These are phyloP conservation scores for Acer negundo DNA, from an alignment of 345 rosid genomes.

Conservation along the genomic window DNA sequence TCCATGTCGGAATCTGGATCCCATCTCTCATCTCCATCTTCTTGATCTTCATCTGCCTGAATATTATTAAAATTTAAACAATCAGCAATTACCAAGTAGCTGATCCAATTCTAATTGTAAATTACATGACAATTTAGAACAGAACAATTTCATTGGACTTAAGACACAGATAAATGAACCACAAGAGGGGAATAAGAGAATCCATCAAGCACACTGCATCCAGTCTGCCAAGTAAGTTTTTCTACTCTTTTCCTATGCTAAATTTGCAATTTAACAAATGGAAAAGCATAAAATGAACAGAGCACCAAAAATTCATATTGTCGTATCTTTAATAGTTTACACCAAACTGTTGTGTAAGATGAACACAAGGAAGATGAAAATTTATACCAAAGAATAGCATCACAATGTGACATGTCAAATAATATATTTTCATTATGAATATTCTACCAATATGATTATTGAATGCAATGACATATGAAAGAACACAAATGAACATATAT, in stretches of 20 bases:
- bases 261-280: neutral
- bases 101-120: neutral
- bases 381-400: neutral
- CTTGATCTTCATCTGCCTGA: constrained; percentile 82
- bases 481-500: neutral
- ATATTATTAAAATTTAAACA: constrained; percentile 15
- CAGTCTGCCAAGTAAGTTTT: neutral
- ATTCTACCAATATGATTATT: neutral
- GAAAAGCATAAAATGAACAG: neutral
- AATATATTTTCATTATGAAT: neutral
- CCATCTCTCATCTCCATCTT: constrained; percentile 81
- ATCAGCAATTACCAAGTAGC: constrained; percentile 12
- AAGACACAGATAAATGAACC: neutral
- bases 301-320: neutral
- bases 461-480: neutral
- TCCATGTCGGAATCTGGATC: constrained; percentile 87
- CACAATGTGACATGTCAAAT: neutral
- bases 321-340: neutral
- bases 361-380: neutral
- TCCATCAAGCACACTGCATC: neutral
- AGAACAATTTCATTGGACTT: neutral
- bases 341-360: neutral
- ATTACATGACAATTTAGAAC: neutral
- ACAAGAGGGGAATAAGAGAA: neutral
- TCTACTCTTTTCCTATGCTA: neutral